Conservation (phyloP, 2,329 filamentous ascomycete genomes). For the Cephalotrichum gorgonifer region DNA sequence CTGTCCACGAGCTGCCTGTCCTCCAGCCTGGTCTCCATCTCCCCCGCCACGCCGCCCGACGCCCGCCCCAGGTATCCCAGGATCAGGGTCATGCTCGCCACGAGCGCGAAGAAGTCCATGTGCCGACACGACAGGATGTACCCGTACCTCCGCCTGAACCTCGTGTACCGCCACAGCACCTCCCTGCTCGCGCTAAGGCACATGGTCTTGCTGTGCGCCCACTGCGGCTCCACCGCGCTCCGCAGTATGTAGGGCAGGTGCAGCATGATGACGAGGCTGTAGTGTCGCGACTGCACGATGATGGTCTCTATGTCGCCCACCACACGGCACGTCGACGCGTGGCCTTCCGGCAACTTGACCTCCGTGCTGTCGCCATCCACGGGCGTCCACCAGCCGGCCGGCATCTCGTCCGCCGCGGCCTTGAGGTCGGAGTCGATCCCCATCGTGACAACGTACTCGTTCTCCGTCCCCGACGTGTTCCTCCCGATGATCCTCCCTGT, state of each 20-base stretch:
- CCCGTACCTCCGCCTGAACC: conserved; percentile 31
- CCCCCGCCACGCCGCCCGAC: conserved; percentile 8
- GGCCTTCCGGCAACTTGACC: conserved; percentile 37
- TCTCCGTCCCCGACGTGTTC: conserved; percentile 18
- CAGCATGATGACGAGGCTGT: conserved; percentile 38
- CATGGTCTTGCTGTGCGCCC: conserved; percentile 34
- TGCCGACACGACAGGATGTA: conserved; percentile 31
- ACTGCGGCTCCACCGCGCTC: conserved; percentile 22
- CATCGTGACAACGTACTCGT: conserved; percentile 28
- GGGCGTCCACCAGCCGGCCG: conserved; percentile 37
- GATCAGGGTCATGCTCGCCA: conserved; percentile 39
- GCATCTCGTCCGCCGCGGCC: conserved; percentile 27
- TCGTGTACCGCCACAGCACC: conserved; percentile 35
- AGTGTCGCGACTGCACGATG: conserved; percentile 39
- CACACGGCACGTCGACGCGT: conserved; percentile 20
- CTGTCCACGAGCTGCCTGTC: conserved; percentile 27
- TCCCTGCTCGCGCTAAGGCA: conserved; percentile 40
- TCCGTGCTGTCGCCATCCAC: conserved; percentile 18
- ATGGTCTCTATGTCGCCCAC: conserved; percentile 14
- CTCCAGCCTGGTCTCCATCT: conserved; percentile 16
- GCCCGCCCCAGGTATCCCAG: conserved; percentile 32
- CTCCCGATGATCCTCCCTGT: conserved; percentile 35
- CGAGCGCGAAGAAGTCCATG: conserved; percentile 40
- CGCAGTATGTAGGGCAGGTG: conserved; percentile 46
- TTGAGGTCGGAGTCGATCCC: conserved; percentile 38